These are phyloP conservation scores for Flaveria floridana DNA, from an alignment of 140 eudicot genomes.

Conservation along the genomic window DNA sequence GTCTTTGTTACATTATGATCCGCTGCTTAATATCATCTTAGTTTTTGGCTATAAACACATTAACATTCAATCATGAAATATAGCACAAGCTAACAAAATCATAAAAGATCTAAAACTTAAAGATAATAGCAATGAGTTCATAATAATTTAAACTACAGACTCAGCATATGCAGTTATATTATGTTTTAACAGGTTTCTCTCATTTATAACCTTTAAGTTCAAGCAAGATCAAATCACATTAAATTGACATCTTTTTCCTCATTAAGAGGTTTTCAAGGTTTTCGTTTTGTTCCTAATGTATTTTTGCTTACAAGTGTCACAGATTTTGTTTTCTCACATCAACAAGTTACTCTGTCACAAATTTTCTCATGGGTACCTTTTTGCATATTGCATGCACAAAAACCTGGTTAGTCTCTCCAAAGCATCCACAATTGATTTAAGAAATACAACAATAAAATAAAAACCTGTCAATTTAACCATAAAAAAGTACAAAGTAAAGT, in stretches of 20 bases:
- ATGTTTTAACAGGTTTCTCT: too few relatives aligned
- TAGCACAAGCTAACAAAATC: too few relatives aligned
- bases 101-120: too few relatives aligned
- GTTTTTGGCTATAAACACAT: too few relatives aligned
- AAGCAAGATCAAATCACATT: too few relatives aligned
- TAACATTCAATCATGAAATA: too few relatives aligned
- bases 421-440: not conserved
- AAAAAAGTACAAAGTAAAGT: constrained; percentile 10
- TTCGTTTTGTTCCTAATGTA: not conserved
- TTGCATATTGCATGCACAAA: not conserved
- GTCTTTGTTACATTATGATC: too few relatives aligned
- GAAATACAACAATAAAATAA: not conserved
- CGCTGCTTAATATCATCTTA: too few relatives aligned
- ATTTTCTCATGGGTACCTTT: not conserved
- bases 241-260: not conserved
- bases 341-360: not conserved
- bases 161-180: too few relatives aligned
- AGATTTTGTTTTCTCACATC: not conserved
- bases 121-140: too few relatives aligned
- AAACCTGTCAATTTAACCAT: not conserved
- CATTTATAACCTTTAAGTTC: too few relatives aligned
- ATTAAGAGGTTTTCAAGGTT: not conserved
- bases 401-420: not conserved
- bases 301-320: not conserved
- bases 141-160: too few relatives aligned